Conservation (phyloP, 2,329 filamentous ascomycete genomes). For the Aspergillus latus region DNA sequence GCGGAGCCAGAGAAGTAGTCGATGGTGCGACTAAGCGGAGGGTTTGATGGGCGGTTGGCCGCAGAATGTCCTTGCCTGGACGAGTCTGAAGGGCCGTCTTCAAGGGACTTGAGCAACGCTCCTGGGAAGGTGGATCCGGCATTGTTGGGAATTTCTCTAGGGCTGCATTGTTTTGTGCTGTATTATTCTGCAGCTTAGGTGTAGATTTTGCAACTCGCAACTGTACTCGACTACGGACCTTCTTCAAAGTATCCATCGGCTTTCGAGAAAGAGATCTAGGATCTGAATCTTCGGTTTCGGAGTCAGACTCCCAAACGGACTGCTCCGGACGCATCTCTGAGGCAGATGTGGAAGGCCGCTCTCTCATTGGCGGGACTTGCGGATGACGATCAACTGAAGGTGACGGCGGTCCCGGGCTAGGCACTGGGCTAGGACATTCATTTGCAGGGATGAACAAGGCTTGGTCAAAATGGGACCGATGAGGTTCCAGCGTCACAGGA, state of each 20-base stretch:
- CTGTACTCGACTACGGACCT: conserved; percentile 42
- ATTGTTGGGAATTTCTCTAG: conserved; percentile 33
- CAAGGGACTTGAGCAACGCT: conserved; percentile 20
- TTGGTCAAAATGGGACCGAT: conserved; percentile 40
- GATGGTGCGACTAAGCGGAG: conserved; percentile 40
- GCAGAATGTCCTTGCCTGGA: conserved; percentile 28
- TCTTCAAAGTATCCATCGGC: conserved; percentile 41
- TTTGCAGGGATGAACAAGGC: conserved; percentile 43
- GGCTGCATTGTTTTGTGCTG: conserved; percentile 18
- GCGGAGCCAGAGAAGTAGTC: conserved; percentile 33
- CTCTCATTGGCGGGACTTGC: conserved; percentile 28
- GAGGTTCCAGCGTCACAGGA: conserved; percentile 41
- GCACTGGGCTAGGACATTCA: conserved; percentile 37
- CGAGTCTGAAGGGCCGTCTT: conserved; percentile 22
- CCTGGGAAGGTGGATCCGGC: conserved; percentile 25
- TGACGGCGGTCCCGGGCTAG: conserved; percentile 33
- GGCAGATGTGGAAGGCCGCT: conserved; percentile 35
- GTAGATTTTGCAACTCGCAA: conserved; percentile 40
- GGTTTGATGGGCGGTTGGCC: conserved; percentile 29
- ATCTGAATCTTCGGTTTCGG: conserved; percentile 36
- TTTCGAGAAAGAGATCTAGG: conserved; percentile 38
- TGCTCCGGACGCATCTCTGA: conserved; percentile 37
- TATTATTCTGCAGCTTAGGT: conserved; percentile 32
- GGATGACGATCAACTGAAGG: conserved; percentile 32
- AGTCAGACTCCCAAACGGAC: conserved; percentile 44